Conservation (phyloP, 208 protist genomes). For the Leishmania gerbilli region DNA sequence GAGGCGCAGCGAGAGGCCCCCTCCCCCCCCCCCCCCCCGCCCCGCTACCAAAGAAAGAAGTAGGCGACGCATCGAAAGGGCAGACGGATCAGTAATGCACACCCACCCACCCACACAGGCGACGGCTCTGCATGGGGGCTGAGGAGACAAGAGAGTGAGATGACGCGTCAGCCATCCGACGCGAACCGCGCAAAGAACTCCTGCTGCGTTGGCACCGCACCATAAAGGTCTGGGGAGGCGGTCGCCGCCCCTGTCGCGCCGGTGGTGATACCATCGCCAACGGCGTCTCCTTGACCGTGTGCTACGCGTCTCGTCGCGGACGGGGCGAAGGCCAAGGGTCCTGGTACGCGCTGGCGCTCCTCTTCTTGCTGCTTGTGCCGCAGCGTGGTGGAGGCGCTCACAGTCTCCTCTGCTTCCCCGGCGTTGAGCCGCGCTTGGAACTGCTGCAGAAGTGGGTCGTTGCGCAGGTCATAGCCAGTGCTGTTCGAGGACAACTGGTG, state of each 20-base stretch:
- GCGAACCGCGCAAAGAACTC: constrained; percentile 27
- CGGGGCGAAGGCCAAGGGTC: constrained; percentile 26
- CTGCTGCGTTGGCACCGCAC: constrained; percentile 12
- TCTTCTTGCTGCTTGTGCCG: constrained; percentile 18
- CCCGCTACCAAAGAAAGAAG: too few relatives aligned
- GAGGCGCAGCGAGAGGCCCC: too few relatives aligned
- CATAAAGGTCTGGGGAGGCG: constrained; percentile 5
- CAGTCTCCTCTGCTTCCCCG: not conserved
- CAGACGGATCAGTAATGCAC: not conserved
- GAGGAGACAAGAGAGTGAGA: not conserved
- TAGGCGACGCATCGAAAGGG: too few relatives aligned
- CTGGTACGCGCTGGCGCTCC: constrained; percentile 12
- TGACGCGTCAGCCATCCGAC: constrained; percentile 8
- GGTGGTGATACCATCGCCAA: not conserved
- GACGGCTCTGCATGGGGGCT: not conserved
- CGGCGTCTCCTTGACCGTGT: not conserved
- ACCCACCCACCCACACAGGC: not conserved
- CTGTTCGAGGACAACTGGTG: not conserved
- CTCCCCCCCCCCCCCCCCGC: too few relatives aligned
- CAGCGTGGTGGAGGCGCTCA: constrained; percentile 17
- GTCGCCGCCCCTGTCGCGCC: not conserved
- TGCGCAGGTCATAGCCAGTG: not conserved
- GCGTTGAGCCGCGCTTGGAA: constrained; percentile 9
- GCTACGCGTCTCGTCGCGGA: constrained; percentile 17
- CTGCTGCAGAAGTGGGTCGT: constrained; percentile 16